Base-by-base conservation (phyloP, 768 basidiomycete genomes). In the Lactifluus echinatus region DNA sequence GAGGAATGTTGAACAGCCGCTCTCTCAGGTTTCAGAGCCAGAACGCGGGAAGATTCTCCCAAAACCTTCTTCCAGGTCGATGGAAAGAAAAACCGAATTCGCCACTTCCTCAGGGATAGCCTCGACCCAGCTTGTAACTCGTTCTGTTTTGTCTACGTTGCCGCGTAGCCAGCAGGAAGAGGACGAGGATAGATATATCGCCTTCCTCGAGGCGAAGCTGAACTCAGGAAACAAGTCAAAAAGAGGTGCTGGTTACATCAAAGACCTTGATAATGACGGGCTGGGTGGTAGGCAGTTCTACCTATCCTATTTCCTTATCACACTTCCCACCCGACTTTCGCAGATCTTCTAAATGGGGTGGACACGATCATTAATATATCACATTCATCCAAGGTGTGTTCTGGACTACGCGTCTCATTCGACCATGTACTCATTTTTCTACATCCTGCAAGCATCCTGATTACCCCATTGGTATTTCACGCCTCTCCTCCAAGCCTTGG, bases 111-210 rank as follows among this genome's bases (percentile, higher is more conserved):
- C 40, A 0, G 67, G 61, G 44, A 73, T 70, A 1, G 67, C 73
- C 1, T 65, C 75, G 11, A 72, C 74, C 48, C 75, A 68, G 57
- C 68, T 73, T 21, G 66, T 56, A 0, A 62, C 56, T 4, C 65
- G 64, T 29, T 56, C 43, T 44, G 10, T 43, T 19, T 50, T 51
- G 0, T 52, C 62, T 29, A 39, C 37, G 0, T 47, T 53, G 2
- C 63, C 71, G 24, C 73, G 69, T 24, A 69, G 70, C 6, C 73
- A 67, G 31, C 71, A 72, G 55, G 80, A 89, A 59, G 70, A 75
- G 29, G 78, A 86, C 33, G 94, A 98, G 64, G 93, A 94, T 65
- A 77, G 79, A 0, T 91, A 94, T 66, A 96, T 97, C 43, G 78
- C 83, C 0, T 84, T 87, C 71, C 72, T 96, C 11, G 94, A 97